Evolutionary conservation across 1,139 yeast species (phyloP).

Genomic region (Protomyces macrosporus): DNA sequence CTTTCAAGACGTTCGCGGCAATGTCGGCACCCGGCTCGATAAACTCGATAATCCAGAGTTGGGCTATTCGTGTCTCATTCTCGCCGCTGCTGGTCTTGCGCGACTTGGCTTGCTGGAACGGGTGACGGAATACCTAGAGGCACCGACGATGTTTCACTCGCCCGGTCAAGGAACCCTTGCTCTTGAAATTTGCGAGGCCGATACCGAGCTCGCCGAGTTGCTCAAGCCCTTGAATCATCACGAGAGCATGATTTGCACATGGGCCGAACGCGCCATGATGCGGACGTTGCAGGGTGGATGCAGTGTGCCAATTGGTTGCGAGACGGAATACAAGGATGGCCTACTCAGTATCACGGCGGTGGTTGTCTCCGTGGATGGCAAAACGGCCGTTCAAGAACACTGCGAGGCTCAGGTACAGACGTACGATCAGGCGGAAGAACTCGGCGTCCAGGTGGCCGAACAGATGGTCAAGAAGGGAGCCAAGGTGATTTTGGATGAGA

Average conservation of each 20-base stretch:
- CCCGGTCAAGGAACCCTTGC: conserved; percentile 99
- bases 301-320: conserved; percentile 92
- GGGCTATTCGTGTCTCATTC: conserved; percentile 66
- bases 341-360: conserved; percentile 54
- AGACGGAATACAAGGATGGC: conserved; percentile 51
- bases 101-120: conserved; percentile 67
- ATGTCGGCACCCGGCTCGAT: conserved; percentile 60
- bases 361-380: conserved; percentile 83
- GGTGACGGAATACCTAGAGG: conserved; percentile 57
- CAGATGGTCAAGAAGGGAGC: conserved; percentile 72
- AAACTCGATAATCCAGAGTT: conserved; percentile 69
- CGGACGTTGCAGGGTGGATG: conserved; percentile 93
- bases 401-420: conserved; percentile 40
- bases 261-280: conserved; percentile 87
- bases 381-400: conserved; percentile 55
- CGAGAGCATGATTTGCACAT: conserved; percentile 66
- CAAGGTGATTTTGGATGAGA: conserved; percentile 68
- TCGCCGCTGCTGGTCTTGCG: conserved; percentile 87
- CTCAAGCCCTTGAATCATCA: conserved; percentile 59
- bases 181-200: conserved; percentile 73
- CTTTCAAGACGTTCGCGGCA: conserved; percentile 57
- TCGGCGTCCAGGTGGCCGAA: conserved; percentile 69
- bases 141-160: conserved; percentile 89
- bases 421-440: conserved; percentile 59
- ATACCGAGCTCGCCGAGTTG: conserved; percentile 53